Evolutionary conservation across 208 protist genomes (phyloP).

Genomic region (Wallacemonas sp.): DNA sequence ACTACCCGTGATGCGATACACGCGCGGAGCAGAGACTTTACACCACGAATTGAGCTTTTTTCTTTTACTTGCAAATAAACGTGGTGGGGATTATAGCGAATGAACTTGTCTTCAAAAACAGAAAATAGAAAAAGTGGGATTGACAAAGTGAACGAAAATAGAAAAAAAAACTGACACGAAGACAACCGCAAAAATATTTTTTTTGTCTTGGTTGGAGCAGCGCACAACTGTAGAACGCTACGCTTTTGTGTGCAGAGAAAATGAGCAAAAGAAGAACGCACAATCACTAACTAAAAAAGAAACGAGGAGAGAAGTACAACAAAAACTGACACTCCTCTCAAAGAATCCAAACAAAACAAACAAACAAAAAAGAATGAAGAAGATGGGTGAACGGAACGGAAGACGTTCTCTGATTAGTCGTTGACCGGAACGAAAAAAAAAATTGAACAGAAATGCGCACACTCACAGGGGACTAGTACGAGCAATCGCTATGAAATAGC

Average conservation of each 20-base stretch:
- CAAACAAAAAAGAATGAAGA: conserved; percentile 3
- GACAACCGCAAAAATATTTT: not conserved
- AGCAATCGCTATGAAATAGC: no score
- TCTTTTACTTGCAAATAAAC: no score
- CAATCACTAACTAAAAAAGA: not conserved
- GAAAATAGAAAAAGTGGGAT: not conserved
- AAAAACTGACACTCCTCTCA: conserved; percentile 16
- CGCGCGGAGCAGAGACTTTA: no score
- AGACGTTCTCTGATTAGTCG: not conserved
- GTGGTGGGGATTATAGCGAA: no score
- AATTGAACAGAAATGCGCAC: conserved; percentile 6
- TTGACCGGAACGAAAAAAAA: not conserved
- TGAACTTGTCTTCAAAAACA: no score
- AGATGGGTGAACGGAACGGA: not conserved
- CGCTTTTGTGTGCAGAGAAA: not conserved
- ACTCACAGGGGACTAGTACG: no score
- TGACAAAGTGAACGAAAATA: not conserved
- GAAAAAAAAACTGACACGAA: conserved; percentile 14
- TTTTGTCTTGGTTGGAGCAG: no score
- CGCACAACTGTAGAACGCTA: no score
- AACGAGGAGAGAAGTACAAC: conserved; percentile 12
- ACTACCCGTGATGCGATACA: no score
- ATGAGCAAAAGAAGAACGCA: not conserved
- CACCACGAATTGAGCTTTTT: no score
- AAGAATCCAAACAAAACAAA: conserved; percentile 10